Evolutionary conservation across 257 asterid species (phyloP).

Genomic region (Fraxinus pennsylvanica): DNA sequence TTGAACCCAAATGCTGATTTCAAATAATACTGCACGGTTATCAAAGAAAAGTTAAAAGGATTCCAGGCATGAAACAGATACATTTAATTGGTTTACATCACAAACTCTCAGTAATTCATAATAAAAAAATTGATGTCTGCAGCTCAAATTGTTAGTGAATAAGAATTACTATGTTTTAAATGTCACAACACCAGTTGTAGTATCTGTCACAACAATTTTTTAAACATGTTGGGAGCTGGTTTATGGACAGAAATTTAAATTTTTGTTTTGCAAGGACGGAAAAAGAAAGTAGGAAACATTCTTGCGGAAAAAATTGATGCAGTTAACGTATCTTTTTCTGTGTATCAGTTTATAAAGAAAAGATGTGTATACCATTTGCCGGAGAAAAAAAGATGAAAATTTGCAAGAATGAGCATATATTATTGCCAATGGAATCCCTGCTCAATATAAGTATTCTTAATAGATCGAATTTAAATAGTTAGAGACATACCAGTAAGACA

Average conservation of each 20-base stretch:
- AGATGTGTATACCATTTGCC: neutral
- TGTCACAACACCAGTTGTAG: neutral
- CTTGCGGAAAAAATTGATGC: neutral
- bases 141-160: neutral
- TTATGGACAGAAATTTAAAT: neutral
- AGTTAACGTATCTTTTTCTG: neutral
- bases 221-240: neutral
- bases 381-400: neutral
- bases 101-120: constrained; percentile 13
- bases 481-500: constrained; percentile 68
- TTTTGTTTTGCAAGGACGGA: neutral
- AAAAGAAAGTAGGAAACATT: neutral
- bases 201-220: neutral
- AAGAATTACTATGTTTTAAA: neutral
- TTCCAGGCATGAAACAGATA: constrained; percentile 9
- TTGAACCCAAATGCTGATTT: constrained; percentile 84
- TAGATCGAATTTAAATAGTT: neutral
- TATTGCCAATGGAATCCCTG: neutral
- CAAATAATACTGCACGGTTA: constrained; percentile 72
- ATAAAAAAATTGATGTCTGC: neutral
- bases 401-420: neutral
- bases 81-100: constrained; percentile 9
- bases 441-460: neutral
- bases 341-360: neutral
- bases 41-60: constrained; percentile 20